Conservation (phyloP, 2,329 filamentous ascomycete species). For the Phialophora tarda region DNA sequence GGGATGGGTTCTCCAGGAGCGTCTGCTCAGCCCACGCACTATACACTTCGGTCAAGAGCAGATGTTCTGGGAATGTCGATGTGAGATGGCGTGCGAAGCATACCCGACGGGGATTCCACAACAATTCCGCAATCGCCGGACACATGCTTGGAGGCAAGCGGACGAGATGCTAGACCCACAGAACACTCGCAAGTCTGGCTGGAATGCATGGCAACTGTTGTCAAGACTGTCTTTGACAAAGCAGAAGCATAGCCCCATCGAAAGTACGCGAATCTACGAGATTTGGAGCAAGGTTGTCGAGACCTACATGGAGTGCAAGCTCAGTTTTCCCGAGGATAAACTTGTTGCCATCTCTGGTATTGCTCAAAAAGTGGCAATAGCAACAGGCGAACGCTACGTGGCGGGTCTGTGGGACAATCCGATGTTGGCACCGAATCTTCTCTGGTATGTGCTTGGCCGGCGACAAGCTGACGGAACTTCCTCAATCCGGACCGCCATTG, state of each 20-base stretch:
- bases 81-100: conserved; percentile 27
- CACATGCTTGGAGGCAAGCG: conserved; percentile 14
- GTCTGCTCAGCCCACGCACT: conserved; percentile 26
- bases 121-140: conserved; percentile 21
- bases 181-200: background rate
- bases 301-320: conserved; percentile 17
- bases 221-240: background rate
- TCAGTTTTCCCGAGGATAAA: conserved; percentile 14
- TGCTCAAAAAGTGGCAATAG: conserved; percentile 13
- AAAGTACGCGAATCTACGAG: conserved; percentile 2
- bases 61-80: conserved; percentile 31
- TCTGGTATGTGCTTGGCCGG: conserved; percentile 5
- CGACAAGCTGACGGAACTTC: conserved; percentile 17
- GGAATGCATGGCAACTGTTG: background rate
- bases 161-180: conserved; percentile 14
- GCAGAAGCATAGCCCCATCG: background rate
- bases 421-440: conserved; percentile 7
- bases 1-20: conserved; percentile 33
- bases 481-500: conserved; percentile 1
- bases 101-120: conserved; percentile 27
- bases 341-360: conserved; percentile 18
- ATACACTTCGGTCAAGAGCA: conserved; percentile 31
- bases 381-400: conserved; percentile 12
- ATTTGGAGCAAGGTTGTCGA: conserved; percentile 12
- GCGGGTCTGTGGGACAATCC: conserved; percentile 15